Base-by-base conservation (phyloP, 1,284 basidiomycete genomes). In the Sporisorium iseilematis-ciliati region DNA sequence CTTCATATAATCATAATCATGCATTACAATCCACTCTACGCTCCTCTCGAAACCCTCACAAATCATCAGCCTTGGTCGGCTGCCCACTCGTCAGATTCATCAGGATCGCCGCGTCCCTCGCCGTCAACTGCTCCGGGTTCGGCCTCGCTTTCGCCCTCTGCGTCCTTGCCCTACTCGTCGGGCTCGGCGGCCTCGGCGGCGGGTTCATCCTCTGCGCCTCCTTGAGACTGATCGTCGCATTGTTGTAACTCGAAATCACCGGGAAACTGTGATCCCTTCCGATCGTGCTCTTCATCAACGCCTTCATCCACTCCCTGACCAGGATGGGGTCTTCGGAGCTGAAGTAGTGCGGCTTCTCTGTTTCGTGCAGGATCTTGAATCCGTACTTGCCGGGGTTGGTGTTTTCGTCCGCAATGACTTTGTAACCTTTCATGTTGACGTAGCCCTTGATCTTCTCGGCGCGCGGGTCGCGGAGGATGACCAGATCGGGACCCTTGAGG, bases 221-320 rank as follows among this genome's bases (percentile, higher is more conserved):
- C 43, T 92, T 90, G 42, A 99, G 89, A 2, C 95, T 93, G 40
- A 99, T 98, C 2, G 95, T 99, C 3, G 95, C 93, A 65, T 98
- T 95, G 84, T 97, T 97, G 87, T 94, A 95, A 2, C 94, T 97
- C 7, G 95, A 97, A 25, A 97, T 91, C 59, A 99, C 95, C 25
- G 95, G 93, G 75, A 82, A 76, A 41, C 63, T 77, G 53, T 78
- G 72, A 58, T 84, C 83, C 61, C 97, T 88, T 18, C 90, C 92
- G 81, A 99, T 99, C 5, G 96, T 98, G 2, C 95, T 93, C 86
- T 99, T 99, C 93, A 98, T 97, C 79, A 99, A 90, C 11, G 94
- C 93, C 88, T 99, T 99, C 96, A 99, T 99, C 97, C 97, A 99
- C 77, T 94, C 94, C 14, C 97, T 90, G 51, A 97, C 89, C 41